A percentile compares a stretch with the other conserved stretches of the same genome.
These are phyloP conservation scores for Aspergillus quadrilineatus DNA, from an alignment of 2,329 filamentous ascomycete species.

Conservation along the genomic window DNA sequence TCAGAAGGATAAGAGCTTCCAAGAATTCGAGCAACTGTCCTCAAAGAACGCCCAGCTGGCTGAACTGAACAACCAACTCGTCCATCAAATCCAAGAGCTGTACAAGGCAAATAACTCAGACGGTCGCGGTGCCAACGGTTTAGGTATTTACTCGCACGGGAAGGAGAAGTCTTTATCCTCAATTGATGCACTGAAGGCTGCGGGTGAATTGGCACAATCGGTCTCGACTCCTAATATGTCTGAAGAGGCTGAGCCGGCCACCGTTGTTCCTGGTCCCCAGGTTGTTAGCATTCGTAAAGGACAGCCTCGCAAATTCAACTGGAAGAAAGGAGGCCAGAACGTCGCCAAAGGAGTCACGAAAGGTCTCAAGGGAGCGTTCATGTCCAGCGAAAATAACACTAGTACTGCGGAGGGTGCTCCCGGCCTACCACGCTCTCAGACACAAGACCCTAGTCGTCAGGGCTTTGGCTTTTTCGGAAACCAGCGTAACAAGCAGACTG, in stretches of 20 bases:
- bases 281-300: conserved; percentile 94
- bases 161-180: conserved; percentile 53
- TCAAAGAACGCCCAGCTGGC: conserved; percentile 92
- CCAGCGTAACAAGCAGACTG: conserved; percentile 44
- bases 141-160: conserved; percentile 62
- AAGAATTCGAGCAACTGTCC: conserved; percentile 93
- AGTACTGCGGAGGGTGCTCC: conserved; percentile 31
- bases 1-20: conserved; percentile 86
- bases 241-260: conserved; percentile 64
- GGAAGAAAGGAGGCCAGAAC: conserved; percentile 94
- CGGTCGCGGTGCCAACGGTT: conserved; percentile 47
- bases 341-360: conserved; percentile 93
- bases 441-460: conserved; percentile 51
- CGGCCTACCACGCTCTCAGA: conserved; percentile 39
- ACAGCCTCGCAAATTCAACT: conserved; percentile 95
- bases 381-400: conserved; percentile 60
- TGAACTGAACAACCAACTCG: conserved; percentile 92
- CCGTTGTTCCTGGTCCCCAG: conserved; percentile 72
- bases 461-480: conserved; percentile 71
- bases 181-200: conserved; percentile 46
- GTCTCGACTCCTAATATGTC: conserved; percentile 56
- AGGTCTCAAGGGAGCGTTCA: conserved; percentile 88
- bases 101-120: conserved; percentile 73
- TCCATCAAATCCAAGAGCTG: conserved; percentile 87
- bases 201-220: conserved; percentile 56